These are phyloP conservation scores for Paecilomyces variotii DNA, from an alignment of 2,329 filamentous ascomycete genomes.

Conservation along the genomic window DNA sequence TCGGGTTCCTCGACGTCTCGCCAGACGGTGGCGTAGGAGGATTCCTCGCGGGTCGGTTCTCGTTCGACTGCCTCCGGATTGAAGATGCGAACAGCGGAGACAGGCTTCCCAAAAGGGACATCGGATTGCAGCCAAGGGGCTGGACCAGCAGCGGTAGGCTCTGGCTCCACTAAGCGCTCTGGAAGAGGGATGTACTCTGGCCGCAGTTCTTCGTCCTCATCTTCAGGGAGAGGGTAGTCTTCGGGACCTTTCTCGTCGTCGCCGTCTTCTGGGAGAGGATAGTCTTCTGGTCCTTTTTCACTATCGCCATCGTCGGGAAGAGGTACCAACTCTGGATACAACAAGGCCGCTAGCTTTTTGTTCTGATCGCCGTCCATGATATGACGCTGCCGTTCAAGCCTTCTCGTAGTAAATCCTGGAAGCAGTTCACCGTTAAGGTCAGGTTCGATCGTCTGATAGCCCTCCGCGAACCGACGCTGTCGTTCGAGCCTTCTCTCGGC, in stretches of 20 bases:
- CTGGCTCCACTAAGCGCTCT: background rate
- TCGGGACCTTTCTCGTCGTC: background rate
- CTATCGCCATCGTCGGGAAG: too few species aligned
- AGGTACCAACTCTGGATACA: too few species aligned
- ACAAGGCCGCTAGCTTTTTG: too few species aligned
- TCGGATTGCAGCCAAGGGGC: slow-evolving; percentile 1
- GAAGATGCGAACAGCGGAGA: slow-evolving; percentile 5
- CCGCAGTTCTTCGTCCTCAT: background rate
- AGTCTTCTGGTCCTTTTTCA: background rate
- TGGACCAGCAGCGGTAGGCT: background rate
- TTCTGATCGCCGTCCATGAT: too few species aligned
- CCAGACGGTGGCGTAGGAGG: slow-evolving; percentile 21
- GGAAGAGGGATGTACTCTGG: background rate
- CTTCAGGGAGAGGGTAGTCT: background rate
- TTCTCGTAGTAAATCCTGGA: too few species aligned
- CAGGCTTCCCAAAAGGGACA: slow-evolving; percentile 3
- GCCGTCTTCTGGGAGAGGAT: background rate
- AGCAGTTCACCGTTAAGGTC: too few species aligned
- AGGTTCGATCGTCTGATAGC: too few species aligned
- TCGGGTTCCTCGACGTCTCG: slow-evolving; percentile 14
- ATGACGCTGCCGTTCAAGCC: too few species aligned
- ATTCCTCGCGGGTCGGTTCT: slow-evolving; percentile 6
- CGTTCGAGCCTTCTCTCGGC: too few species aligned
- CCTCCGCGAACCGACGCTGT: too few species aligned
- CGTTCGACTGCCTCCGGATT: background rate